A percentile compares a stretch with the other conserved stretches of the same genome.
Evolutionary conservation across 257 asterid species (phyloP).

Genomic region (Rubia yunnanensis): DNA sequence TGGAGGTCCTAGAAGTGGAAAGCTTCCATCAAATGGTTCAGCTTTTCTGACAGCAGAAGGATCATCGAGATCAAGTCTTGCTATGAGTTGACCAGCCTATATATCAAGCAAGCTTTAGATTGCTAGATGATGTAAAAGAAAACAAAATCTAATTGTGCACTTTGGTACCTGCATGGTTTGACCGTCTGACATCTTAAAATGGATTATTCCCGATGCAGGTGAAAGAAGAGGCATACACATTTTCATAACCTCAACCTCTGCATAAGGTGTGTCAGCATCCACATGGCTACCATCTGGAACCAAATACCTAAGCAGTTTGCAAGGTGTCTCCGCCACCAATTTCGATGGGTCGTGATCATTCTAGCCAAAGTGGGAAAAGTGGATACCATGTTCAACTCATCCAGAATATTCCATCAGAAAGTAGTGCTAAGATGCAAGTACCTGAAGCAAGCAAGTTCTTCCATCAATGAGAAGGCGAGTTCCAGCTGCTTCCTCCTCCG

Average conservation of each 20-base stretch:
- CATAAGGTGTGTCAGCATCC: slow-evolving; percentile 91
- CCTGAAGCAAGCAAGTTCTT: slow-evolving; percentile 99
- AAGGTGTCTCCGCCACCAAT: slow-evolving; percentile 95
- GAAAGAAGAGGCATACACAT: slow-evolving; percentile 99
- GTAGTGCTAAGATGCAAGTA: slow-evolving; percentile 13
- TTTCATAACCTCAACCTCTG: slow-evolving; percentile 99
- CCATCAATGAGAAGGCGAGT: slow-evolving; percentile 99
- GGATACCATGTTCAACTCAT: slow-evolving; percentile 12
- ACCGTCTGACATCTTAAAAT: slow-evolving; percentile 84
- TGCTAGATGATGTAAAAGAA: background rate
- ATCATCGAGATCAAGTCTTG: slow-evolving; percentile 91
- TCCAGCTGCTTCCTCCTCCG: slow-evolving; percentile 99
- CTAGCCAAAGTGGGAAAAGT: slow-evolving; percentile 29
- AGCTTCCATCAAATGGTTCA: slow-evolving; percentile 84
- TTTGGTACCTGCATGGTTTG: slow-evolving; percentile 97
- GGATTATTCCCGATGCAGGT: slow-evolving; percentile 90
- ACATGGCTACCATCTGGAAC: slow-evolving; percentile 60
- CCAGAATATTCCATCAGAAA: slow-evolving; percentile 8
- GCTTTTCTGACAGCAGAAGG: slow-evolving; percentile 99
- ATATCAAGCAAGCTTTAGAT: slow-evolving; percentile 7
- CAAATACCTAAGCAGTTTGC: slow-evolving; percentile 63
- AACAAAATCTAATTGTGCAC: slow-evolving; percentile 6
- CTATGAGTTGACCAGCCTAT: slow-evolving; percentile 97
- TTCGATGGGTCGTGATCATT: slow-evolving; percentile 98
- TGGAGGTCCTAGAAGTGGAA: slow-evolving; percentile 91